phyloP scores from a whole-genome alignment of 2,329 filamentous ascomycete genomes.

The Zasmidium cellare region DNA sequence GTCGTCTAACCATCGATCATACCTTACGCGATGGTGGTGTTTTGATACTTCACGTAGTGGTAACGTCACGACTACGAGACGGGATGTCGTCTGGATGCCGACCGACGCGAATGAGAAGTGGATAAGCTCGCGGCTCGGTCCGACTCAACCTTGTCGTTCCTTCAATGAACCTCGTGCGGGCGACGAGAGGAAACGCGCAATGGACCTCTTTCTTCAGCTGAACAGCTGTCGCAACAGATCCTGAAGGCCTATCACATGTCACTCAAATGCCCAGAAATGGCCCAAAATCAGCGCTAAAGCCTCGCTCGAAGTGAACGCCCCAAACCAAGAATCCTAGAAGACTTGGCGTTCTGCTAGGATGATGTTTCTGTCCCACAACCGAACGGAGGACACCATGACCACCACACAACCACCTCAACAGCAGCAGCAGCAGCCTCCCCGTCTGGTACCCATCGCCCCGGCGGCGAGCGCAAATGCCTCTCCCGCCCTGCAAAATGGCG shows the following conservation, averaged over 20 bases:
- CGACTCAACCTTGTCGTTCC: not conserved
- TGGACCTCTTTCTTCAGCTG: not conserved
- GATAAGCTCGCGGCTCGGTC: not conserved
- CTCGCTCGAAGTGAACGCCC: not conserved
- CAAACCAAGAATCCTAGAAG: not conserved
- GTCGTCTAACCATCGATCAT: not conserved
- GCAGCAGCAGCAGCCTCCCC: not conserved
- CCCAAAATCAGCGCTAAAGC: not conserved
- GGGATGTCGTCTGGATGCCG: not conserved
- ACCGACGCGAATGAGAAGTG: not conserved
- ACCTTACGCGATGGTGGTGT: not conserved
- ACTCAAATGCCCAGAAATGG: not conserved
- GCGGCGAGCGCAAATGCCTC: conserved; percentile 6
- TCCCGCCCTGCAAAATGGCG: conserved; percentile 7
- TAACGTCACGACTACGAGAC: not conserved
- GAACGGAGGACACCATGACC: not conserved
- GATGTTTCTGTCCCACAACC: not conserved
- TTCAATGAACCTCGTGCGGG: not conserved
- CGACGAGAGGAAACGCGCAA: not conserved
- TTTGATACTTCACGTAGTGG: not conserved
- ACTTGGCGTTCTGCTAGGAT: not conserved
- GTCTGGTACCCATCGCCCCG: conserved; percentile 20
- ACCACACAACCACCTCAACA: not conserved
- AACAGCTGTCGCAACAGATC: not conserved
- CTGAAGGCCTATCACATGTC: not conserved